Base-by-base conservation (phyloP, 2,329 filamentous ascomycete species). In the Orbilia quercus region DNA sequence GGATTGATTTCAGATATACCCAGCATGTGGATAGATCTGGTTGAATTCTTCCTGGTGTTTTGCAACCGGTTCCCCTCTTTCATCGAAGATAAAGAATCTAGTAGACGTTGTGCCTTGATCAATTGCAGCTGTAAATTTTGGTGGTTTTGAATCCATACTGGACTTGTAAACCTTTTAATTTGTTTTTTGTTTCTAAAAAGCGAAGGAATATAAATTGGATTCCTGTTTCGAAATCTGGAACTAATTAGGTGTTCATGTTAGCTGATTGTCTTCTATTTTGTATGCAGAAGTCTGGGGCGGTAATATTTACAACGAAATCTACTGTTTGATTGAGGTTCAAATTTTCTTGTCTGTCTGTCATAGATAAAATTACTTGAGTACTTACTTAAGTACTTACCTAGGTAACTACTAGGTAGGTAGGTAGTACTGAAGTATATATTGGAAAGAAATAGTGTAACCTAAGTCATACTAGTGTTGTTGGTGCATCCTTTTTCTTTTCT, bases 101-200 rank as follows among this genome's bases (percentile, higher is more conserved):
- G 92, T 91, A 70, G 90, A 94, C 31, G 92, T 96, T 11, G 92
- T 96, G 69, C 92, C 92, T 79, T 96, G 91, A 79, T 96, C 92
- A 79, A 96, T 93, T 77, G 90, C 91, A 72, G 92, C 92, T 73
- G 96, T 89, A 78, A 91, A 96, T 82, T 86, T 86, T 31, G 34
- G 25, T 12, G 44, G 50, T 65, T 89, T 82, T 42, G 47, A 18
- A 18, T 25, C 31, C 59, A 72, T 72, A 11, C 45, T 50, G 11
- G 38, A 20, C 36, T 54, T 16, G 44, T 9, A 40, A 55, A 51
- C 11, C 47, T 23, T 42, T 34, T 34, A 34, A n/a, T n/a, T n/a
- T n/a, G n/a, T n/a, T n/a, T n/a, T n/a, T n/a, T 12, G 12, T 6
- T 34, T 34, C 31, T 12, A 34, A 12, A 34, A 6, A 34, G 6